Evolutionary conservation across 1,139 yeast genomes (phyloP).

Genomic region (Debaryomyces subglobosus): DNA sequence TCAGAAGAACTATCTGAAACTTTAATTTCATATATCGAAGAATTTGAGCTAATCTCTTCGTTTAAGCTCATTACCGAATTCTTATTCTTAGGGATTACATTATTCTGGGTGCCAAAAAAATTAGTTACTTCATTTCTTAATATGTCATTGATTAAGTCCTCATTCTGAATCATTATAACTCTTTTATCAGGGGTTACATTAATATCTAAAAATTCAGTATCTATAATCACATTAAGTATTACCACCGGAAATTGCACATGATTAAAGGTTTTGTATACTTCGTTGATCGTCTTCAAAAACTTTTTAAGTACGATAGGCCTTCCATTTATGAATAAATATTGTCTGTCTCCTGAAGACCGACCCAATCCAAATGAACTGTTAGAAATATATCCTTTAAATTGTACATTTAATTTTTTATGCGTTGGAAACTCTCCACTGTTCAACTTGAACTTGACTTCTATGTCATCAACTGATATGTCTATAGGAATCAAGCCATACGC

Average conservation of each 20-base stretch:
- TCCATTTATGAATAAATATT: constrained; percentile 68
- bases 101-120: constrained; percentile 51
- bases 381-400: constrained; percentile 66
- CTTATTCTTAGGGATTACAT: constrained; percentile 40
- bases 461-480: constrained; percentile 29
- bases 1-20: not conserved
- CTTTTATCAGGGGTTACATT: constrained; percentile 93
- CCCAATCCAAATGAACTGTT: constrained; percentile 74
- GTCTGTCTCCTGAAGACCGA: constrained; percentile 71
- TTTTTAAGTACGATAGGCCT: constrained; percentile 71
- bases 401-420: constrained; percentile 22
- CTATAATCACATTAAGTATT: constrained; percentile 59
- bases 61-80: constrained; percentile 4
- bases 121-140: constrained; percentile 44
- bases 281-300: constrained; percentile 65
- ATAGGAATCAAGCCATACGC: constrained; percentile 58
- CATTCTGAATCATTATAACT: constrained; percentile 69
- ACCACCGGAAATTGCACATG: constrained; percentile 76
- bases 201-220: constrained; percentile 63
- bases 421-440: constrained; percentile 17
- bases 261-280: constrained; percentile 71
- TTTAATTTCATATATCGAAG: not conserved
- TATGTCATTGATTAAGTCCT: constrained; percentile 55
- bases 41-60: not conserved
- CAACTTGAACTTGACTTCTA: constrained; percentile 23